Percentiles rank a stretch among this genome's conserved stretches.
phyloP scores from a whole-genome alignment of 768 basidiomycete genomes.

The Serendipita sp. region DNA sequence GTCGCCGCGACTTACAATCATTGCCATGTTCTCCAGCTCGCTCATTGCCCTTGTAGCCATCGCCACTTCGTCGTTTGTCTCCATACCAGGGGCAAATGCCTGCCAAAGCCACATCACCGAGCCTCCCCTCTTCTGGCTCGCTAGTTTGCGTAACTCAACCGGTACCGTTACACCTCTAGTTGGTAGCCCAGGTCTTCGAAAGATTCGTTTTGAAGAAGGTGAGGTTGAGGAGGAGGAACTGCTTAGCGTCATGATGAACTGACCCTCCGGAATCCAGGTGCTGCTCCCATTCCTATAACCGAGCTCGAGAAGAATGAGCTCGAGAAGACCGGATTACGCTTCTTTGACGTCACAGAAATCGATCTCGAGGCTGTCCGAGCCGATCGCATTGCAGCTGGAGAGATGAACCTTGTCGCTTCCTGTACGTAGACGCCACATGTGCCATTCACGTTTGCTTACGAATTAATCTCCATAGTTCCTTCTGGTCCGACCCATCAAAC shows the following conservation, averaged over 20 bases:
- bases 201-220: not conserved
- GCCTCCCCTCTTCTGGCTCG: not conserved
- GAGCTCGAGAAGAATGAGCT: conserved; percentile 6
- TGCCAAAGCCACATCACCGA: not conserved
- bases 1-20: not conserved
- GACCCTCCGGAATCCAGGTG: not conserved
- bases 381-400: not conserved
- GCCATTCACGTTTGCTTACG: not conserved
- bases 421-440: not conserved
- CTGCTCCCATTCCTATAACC: not conserved
- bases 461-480: not conserved
- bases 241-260: not conserved
- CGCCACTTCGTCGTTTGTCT: not conserved
- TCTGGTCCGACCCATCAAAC: conserved; percentile 7
- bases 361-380: conserved; percentile 1
- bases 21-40: not conserved
- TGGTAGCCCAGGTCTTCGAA: not conserved
- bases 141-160: conserved; percentile 1
- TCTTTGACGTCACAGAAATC: conserved; percentile 7
- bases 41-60: not conserved
- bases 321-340: not conserved
- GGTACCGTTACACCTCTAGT: not conserved
- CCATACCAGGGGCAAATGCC: not conserved
- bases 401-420: not conserved
- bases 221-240: not conserved